Evolutionary conservation across 169 alveolate genomes (phyloP).

Genomic region (Pseudocohnilembus persalinus): DNA sequence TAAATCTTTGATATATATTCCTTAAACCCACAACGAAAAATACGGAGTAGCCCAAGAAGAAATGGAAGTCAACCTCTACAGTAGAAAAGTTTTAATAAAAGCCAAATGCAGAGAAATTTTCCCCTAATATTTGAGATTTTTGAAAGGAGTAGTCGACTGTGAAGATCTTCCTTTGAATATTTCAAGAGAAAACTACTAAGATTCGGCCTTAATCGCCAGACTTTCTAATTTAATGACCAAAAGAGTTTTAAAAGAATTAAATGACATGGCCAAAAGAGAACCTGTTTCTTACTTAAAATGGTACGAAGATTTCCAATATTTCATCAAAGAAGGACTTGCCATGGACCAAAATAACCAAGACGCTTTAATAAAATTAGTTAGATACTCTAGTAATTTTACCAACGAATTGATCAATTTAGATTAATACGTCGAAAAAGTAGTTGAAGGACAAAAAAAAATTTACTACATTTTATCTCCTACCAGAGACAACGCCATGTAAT

Average conservation of each 20-base stretch:
- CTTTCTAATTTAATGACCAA: constrained; percentile 90
- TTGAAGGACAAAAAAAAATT: constrained; percentile 56
- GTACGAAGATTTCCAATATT: constrained; percentile 69
- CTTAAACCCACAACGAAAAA: constrained; percentile 63
- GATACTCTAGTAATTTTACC: constrained; percentile 51
- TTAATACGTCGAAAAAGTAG: constrained; percentile 61
- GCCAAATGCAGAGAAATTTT: constrained; percentile 90
- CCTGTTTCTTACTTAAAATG: constrained; percentile 54
- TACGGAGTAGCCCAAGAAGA: constrained; percentile 59
- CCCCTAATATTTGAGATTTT: constrained; percentile 95
- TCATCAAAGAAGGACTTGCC: constrained; percentile 75
- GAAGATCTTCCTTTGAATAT: constrained; percentile 97
- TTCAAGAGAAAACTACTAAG: constrained; percentile 94
- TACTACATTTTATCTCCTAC: constrained; percentile 59
- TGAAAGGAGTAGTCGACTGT: constrained; percentile 97
- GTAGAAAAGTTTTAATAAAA: constrained; percentile 90
- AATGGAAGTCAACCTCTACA: constrained; percentile 57
- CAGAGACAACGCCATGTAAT: constrained; percentile 38
- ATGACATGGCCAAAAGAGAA: constrained; percentile 84
- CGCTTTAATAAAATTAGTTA: constrained; percentile 45
- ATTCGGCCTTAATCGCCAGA: constrained; percentile 87
- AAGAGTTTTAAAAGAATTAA: constrained; percentile 88
- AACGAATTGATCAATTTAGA: constrained; percentile 48
- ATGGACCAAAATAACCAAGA: constrained; percentile 55
- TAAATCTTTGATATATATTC: constrained; percentile 77